phyloP scores from a whole-genome alignment of 768 basidiomycete genomes.

The Boletus huronensis region DNA sequence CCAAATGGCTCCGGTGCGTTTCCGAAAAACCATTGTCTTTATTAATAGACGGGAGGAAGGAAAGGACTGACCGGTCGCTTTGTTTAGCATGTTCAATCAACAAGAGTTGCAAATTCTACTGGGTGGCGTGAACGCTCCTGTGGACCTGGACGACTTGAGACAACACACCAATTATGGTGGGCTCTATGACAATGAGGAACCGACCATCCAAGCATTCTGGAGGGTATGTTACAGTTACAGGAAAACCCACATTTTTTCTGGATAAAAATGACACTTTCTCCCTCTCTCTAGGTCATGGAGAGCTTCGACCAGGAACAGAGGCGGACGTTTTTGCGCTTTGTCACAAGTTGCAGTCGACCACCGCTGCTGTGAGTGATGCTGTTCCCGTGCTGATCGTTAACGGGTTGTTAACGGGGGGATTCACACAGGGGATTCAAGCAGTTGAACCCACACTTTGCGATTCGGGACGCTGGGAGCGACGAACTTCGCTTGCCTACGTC shows the following conservation, averaged over 20 bases:
- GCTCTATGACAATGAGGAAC: constrained; percentile 63
- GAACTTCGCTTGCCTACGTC: constrained; percentile 67
- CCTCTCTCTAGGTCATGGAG: constrained; percentile 57
- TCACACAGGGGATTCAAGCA: constrained; percentile 72
- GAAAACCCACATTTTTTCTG: not conserved
- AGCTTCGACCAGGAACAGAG: constrained; percentile 79
- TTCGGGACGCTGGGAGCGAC: constrained; percentile 77
- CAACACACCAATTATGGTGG: constrained; percentile 81
- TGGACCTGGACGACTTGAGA: constrained; percentile 80
- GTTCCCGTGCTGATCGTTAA: not conserved
- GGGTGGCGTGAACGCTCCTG: constrained; percentile 81
- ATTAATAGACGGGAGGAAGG: not conserved
- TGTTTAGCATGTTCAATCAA: constrained; percentile 89
- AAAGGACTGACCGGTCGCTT: constrained; percentile 9
- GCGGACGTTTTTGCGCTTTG: constrained; percentile 78
- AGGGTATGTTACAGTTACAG: constrained; percentile 45
- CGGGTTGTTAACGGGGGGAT: not conserved
- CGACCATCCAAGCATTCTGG: constrained; percentile 82
- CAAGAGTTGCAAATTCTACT: constrained; percentile 91
- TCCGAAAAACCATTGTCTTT: not conserved
- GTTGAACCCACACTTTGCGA: constrained; percentile 83
- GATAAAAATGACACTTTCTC: not conserved
- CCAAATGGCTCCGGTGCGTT: constrained; percentile 74
- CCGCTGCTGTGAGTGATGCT: constrained; percentile 67
- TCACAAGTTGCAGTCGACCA: constrained; percentile 88